Base-by-base conservation (phyloP, 805 yeast species). In the Wickerhamiella australiensis region DNA sequence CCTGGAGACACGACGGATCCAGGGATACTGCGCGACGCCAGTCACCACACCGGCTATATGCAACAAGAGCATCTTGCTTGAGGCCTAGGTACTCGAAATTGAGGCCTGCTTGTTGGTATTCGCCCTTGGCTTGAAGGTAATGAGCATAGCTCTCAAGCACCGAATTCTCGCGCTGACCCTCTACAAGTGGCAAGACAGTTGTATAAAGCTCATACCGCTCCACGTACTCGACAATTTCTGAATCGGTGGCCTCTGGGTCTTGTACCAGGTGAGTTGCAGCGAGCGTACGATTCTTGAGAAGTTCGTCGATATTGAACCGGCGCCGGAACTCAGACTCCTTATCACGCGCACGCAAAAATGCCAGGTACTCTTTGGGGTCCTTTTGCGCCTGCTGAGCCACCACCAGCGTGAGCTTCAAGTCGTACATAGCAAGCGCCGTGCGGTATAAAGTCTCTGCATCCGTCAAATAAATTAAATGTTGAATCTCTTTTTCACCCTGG, bases 361-460 rank as follows among this genome's bases (percentile, higher is more conserved):
- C 96, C 47, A 92, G 68, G 58, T 92, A 92, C 65, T 92, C 99
- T 60, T 88, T 86, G 21, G 99, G 99, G 67, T 92, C 99, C 72
- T 82, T 88, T 65, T 90, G 97, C 0, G 96, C 87, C 60, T 87
- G 92, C 63, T 94, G 97, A 0, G 98, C 98, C 52, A 92, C 80
- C 11, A 75, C 72, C 51, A 92, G 72, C 0, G 97, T 77, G 58
- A 90, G 69, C 50, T 80, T 79, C 38, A 92, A 79, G 61, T 92
- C 82, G 60, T 92, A 92, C 18, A 83, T 68, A 1, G 94, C 82
- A 51, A 92, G 72, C 0, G 96, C 83, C 17, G 80, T 79, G 44
- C 79, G 74, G 65, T 90, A 92, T 18, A 92, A 72, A 53, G 76
- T 69, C 60, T 86, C 86, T 33, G 87, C 94, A 65, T 90, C 99